Conservation (phyloP, 306 rosid genomes). For the Pterocarpus santalinus region DNA sequence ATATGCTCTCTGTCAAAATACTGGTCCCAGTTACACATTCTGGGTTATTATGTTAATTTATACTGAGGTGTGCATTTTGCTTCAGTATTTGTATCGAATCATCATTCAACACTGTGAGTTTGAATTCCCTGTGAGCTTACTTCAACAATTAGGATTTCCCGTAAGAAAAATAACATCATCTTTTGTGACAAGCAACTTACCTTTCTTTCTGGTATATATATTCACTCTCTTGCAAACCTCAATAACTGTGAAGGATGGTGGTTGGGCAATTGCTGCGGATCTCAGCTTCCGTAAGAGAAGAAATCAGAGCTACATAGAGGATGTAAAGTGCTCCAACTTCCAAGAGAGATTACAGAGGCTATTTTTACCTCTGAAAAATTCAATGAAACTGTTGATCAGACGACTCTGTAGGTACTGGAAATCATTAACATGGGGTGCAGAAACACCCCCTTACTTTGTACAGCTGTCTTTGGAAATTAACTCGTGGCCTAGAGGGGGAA, state of each 20-base stretch:
- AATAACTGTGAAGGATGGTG: slow-evolving; percentile 85
- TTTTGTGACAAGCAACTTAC: slow-evolving; percentile 78
- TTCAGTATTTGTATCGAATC: slow-evolving; percentile 87
- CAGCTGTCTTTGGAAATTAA: slow-evolving; percentile 84
- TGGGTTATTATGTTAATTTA: slow-evolving; percentile 86
- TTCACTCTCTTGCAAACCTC: slow-evolving; percentile 90
- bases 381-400: slow-evolving; percentile 57
- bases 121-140: slow-evolving; percentile 59
- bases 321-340: slow-evolving; percentile 44
- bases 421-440: slow-evolving; percentile 87
- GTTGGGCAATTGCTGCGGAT: slow-evolving; percentile 73
- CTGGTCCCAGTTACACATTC: slow-evolving; percentile 86
- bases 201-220: slow-evolving; percentile 85
- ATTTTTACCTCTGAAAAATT: slow-evolving; percentile 49
- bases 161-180: slow-evolving; percentile 67
- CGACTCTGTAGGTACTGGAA: slow-evolving; percentile 77
- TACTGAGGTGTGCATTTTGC: slow-evolving; percentile 83
- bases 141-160: slow-evolving; percentile 87
- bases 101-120: slow-evolving; percentile 82
- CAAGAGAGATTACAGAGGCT: slow-evolving; percentile 42
- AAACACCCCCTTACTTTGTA: slow-evolving; percentile 94
- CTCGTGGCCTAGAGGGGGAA: slow-evolving; percentile 86
- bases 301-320: slow-evolving; percentile 52
- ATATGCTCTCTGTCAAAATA: slow-evolving; percentile 85
- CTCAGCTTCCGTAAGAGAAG: slow-evolving; percentile 58